These are phyloP conservation scores for Metschnikowia koreensis DNA, from an alignment of 805 yeast species.

Conservation along the genomic window DNA sequence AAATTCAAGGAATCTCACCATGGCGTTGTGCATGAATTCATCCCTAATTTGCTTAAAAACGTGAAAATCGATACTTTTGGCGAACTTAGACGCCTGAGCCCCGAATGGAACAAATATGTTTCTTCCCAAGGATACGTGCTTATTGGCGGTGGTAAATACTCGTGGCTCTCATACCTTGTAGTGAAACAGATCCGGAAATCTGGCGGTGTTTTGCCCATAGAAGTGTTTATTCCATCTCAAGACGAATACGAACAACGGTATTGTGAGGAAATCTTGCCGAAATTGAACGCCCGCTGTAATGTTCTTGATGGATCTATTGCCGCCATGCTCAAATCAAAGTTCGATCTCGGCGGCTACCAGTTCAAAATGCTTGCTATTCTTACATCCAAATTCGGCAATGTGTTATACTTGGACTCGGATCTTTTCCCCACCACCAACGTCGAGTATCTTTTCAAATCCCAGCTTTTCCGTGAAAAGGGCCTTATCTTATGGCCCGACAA, in stretches of 20 bases:
- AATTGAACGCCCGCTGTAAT: conserved; percentile 46
- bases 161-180: conserved; percentile 50
- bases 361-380: conserved; percentile 57
- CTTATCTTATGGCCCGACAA: conserved; percentile 67
- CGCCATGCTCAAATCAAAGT: conserved; percentile 12
- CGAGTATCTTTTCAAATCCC: conserved; percentile 46
- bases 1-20: conserved; percentile 40
- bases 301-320: conserved; percentile 34
- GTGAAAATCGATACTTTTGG: conserved; percentile 37
- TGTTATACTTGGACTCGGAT: conserved; percentile 52
- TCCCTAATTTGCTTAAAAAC: conserved; percentile 27
- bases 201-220: conserved; percentile 50
- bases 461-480: conserved; percentile 45
- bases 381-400: conserved; percentile 53
- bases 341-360: conserved; percentile 46
- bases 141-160: conserved; percentile 53
- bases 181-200: conserved; percentile 45
- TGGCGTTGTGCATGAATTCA: conserved; percentile 30
- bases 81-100: conserved; percentile 28
- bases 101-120: conserved; percentile 38
- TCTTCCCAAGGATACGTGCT: conserved; percentile 43
- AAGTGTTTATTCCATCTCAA: conserved; percentile 45
- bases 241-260: conserved; percentile 47
- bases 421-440: conserved; percentile 44
- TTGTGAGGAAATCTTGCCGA: conserved; percentile 45